Conservation (phyloP, 108 stramenopile species). For the Cyclotella choctawhatcheeana region DNA sequence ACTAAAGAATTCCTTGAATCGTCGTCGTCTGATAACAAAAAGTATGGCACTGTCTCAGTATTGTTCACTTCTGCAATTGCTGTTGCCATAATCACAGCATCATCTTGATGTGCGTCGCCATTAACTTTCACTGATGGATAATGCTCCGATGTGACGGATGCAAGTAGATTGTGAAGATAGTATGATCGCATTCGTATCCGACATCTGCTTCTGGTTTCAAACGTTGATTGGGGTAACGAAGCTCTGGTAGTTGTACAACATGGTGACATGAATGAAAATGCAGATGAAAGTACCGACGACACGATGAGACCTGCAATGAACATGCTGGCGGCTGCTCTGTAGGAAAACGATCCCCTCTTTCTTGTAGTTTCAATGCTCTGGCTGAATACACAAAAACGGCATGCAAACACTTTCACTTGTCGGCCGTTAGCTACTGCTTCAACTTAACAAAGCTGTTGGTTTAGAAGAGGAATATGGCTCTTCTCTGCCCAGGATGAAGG, state of each 20-base stretch:
- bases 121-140: not conserved
- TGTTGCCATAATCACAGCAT: not conserved
- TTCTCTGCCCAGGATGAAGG: too few species aligned
- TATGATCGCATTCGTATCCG: too few species aligned
- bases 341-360: not conserved
- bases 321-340: not conserved
- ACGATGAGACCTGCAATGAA: not conserved
- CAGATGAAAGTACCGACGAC: not conserved
- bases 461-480: too few species aligned
- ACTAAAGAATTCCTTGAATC: too few species aligned
- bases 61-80: not conserved
- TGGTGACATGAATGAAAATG: not conserved
- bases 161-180: not conserved
- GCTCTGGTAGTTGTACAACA: not conserved
- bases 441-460: too few species aligned
- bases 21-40: not conserved
- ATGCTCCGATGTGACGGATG: not conserved
- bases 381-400: too few species aligned
- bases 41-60: constrained; percentile 8
- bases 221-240: not conserved
- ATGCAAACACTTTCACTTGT: too few species aligned
- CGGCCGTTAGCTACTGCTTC: too few species aligned
- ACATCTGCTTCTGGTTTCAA: not conserved
- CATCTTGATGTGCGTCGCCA: not conserved
- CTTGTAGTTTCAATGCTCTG: not conserved